Evolutionary conservation across 306 rosid species (phyloP).

Genomic region (Gastrolobium bilobum): DNA sequence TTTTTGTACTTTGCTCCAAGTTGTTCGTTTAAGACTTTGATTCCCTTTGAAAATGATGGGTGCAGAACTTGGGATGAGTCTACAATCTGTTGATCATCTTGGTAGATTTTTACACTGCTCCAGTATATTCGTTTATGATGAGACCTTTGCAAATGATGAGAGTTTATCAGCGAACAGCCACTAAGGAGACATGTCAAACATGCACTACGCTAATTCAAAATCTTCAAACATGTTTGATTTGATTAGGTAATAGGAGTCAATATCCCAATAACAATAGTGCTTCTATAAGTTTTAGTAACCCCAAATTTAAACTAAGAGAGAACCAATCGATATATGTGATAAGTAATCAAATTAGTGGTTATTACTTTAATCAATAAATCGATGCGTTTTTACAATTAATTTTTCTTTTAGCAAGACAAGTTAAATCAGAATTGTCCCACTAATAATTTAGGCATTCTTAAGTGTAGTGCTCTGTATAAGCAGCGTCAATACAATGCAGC

Average conservation of each 20-base stretch:
- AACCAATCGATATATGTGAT: too few species aligned
- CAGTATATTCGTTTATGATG: background rate
- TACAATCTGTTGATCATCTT: background rate
- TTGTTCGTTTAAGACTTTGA: background rate
- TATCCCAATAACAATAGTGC: too few species aligned
- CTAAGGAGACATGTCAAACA: background rate
- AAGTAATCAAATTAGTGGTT: background rate
- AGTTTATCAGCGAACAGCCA: background rate
- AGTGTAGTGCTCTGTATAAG: background rate
- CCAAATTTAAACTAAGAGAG: too few species aligned
- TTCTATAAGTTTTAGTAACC: too few species aligned
- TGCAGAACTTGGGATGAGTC: slow-evolving; percentile 13
- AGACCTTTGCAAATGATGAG: background rate
- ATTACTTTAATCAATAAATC: background rate
- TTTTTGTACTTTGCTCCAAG: background rate
- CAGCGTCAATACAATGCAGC: background rate
- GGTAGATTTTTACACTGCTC: background rate
- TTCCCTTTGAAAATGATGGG: slow-evolving; percentile 13
- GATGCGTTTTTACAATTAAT: background rate
- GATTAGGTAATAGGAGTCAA: too few species aligned
- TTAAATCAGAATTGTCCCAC: background rate
- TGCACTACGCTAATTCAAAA: background rate
- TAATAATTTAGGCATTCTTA: slow-evolving; percentile 8
- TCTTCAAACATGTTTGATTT: too few species aligned
- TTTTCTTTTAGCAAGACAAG: background rate